A percentile compares a stretch with the other conserved stretches of the same genome.
phyloP scores from a whole-genome alignment of 164 flowering plant species.

The Euptelea pleiosperma region DNA sequence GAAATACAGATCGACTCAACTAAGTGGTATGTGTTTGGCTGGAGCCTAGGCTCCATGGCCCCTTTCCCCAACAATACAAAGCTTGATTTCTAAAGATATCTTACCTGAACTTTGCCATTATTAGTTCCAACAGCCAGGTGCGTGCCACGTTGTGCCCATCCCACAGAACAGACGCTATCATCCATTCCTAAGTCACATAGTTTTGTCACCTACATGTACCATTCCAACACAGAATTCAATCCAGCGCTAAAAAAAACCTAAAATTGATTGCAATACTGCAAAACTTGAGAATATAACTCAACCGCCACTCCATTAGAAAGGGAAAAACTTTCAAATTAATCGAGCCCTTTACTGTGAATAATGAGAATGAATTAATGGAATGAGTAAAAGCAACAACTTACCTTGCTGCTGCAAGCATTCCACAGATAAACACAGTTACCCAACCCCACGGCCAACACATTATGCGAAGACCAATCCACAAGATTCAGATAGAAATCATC shows the following conservation, averaged over 20 bases:
- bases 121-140: conserved; percentile 89
- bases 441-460: conserved; percentile 92
- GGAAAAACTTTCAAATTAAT: no score
- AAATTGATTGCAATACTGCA: not conserved
- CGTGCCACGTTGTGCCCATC: conserved; percentile 90
- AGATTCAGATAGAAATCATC: conserved; percentile 96
- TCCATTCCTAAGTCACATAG: conserved; percentile 87
- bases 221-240: conserved; percentile 3
- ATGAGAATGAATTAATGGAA: no score
- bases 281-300: no score
- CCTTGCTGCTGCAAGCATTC: conserved; percentile 99
- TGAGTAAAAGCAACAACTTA: no score
- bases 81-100: no score
- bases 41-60: no score
- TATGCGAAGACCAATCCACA: conserved; percentile 96
- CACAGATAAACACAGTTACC: conserved; percentile 91
- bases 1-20: no score
- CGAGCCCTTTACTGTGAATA: no score
- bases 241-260: not conserved
- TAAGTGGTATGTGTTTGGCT: no score
- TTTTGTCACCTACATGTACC: conserved; percentile 67
- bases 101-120: conserved; percentile 84
- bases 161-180: conserved; percentile 88
- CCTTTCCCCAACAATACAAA: no score
- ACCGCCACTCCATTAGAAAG: not conserved